Evolutionary conservation across 2,329 filamentous ascomycete species (phyloP).

Genomic region (Grosmannia penicillata): DNA sequence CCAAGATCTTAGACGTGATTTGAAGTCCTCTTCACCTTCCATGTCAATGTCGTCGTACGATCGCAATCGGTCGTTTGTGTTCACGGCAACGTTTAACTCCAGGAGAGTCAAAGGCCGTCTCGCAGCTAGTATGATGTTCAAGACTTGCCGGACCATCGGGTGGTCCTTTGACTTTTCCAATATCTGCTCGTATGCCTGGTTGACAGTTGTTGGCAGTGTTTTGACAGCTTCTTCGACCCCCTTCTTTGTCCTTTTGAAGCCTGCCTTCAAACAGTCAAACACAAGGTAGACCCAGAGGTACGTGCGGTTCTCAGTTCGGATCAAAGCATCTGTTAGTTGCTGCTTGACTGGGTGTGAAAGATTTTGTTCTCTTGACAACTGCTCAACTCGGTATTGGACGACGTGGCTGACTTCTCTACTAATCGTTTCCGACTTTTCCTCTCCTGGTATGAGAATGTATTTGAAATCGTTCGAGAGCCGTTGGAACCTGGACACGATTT

Average conservation of each 20-base stretch:
- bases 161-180: not conserved
- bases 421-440: not conserved
- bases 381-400: not conserved
- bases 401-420: not conserved
- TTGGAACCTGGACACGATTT: no score
- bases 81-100: not conserved
- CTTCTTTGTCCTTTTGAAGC: not conserved
- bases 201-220: not conserved
- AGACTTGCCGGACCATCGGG: not conserved
- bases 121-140: not conserved
- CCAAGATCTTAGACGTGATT: not conserved
- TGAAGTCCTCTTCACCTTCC: not conserved
- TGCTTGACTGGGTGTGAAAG: not conserved
- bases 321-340: not conserved
- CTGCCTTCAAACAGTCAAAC: not conserved
- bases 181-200: not conserved
- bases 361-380: not conserved
- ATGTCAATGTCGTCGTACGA: not conserved
- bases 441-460: not conserved
- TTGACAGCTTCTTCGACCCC: not conserved
- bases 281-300: not conserved
- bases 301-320: not conserved
- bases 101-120: not conserved
- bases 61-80: no score
- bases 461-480: no score